Conservation (phyloP, 345 rosid genomes). For the Populus nigra region DNA sequence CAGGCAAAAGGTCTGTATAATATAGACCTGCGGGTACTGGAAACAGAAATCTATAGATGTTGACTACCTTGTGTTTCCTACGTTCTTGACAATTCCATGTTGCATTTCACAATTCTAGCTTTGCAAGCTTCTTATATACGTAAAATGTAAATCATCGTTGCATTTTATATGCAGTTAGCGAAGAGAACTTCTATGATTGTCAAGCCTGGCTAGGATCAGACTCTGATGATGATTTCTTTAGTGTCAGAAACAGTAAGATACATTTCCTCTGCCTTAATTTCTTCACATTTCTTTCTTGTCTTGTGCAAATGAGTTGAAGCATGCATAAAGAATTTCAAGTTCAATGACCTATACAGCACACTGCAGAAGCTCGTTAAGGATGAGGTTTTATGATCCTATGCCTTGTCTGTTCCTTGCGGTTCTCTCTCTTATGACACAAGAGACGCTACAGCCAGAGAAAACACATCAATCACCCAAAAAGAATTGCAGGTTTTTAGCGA, state of each 20-base stretch:
- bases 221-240: constrained; percentile 34
- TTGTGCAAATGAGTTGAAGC: neutral
- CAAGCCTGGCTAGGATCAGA: constrained; percentile 4
- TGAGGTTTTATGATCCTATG: too few species aligned
- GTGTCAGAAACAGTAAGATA: constrained; percentile 14
- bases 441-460: neutral
- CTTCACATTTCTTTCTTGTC: too few species aligned
- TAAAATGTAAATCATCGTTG: neutral
- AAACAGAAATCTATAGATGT: neutral
- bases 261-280: neutral
- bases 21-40: neutral
- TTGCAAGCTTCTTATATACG: neutral
- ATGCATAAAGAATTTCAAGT: neutral
- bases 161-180: constrained; percentile 15
- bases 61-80: neutral
- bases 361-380: neutral
- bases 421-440: too few species aligned
- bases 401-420: neutral
- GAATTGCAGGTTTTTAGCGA: neutral
- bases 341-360: neutral
- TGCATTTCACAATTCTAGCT: neutral
- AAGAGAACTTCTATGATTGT: constrained; percentile 11
- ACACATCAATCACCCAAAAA: neutral
- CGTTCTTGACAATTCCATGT: neutral
- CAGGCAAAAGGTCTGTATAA: neutral